phyloP scores from a whole-genome alignment of 805 yeast genomes.

The Candida berthetii region DNA sequence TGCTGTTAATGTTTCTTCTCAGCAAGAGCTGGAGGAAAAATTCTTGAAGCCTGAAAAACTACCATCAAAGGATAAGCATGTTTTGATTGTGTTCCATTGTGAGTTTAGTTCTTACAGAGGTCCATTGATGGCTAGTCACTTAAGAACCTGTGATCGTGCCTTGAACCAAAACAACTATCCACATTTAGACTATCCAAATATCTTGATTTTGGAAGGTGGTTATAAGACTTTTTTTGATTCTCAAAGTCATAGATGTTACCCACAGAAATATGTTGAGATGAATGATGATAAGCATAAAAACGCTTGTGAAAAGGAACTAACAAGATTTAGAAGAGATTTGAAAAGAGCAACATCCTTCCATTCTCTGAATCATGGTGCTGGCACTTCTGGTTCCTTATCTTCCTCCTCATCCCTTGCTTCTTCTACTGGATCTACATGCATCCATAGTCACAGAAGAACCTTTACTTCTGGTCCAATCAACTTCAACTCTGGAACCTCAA shows the following conservation, averaged over 20 bases:
- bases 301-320: constrained; percentile 49
- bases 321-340: constrained; percentile 41
- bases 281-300: constrained; percentile 49
- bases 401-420: constrained; percentile 1
- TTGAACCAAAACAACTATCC: constrained; percentile 76
- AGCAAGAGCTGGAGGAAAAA: constrained; percentile 56
- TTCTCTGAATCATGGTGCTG: constrained; percentile 7
- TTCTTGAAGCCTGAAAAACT: constrained; percentile 27
- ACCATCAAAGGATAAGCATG: constrained; percentile 17
- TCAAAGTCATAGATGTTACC: constrained; percentile 55
- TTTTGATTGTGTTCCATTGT: constrained; percentile 81
- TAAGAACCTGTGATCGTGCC: constrained; percentile 77
- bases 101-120: constrained; percentile 92
- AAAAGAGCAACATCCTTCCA: constrained; percentile 31
- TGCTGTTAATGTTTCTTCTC: constrained; percentile 72
- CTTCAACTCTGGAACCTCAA: constrained; percentile 12
- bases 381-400: constrained; percentile 1
- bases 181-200: constrained; percentile 77
- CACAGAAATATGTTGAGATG: constrained; percentile 85
- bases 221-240: constrained; percentile 70
- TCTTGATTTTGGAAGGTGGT: constrained; percentile 86
- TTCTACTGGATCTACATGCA: too few relatives aligned
- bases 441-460: constrained; percentile 19
- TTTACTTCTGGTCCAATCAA: constrained; percentile 15
- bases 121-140: constrained; percentile 86